phyloP scores from a whole-genome alignment of 352 stramenopile genomes.

The Pythium monospermum region DNA sequence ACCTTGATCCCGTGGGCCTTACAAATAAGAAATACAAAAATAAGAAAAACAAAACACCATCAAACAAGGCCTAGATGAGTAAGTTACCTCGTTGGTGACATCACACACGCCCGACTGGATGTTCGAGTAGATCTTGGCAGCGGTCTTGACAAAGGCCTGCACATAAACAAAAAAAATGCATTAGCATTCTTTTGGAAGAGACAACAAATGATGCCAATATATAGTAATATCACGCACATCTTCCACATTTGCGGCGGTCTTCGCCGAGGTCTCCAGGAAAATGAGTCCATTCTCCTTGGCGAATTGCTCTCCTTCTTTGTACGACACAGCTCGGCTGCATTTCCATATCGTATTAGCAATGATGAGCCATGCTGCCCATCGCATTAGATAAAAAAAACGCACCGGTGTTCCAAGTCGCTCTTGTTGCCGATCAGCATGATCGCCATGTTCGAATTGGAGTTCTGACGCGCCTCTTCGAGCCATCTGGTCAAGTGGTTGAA shows the following conservation, averaged over 20 bases:
- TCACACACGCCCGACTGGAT: conserved; percentile 94
- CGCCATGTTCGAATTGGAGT: conserved; percentile 98
- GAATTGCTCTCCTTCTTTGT: conserved; percentile 98
- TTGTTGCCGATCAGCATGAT: conserved; percentile 99
- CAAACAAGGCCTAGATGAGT: not conserved
- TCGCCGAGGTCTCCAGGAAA: conserved; percentile 99
- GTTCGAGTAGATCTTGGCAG: conserved; percentile 95
- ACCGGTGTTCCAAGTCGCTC: conserved; percentile 94
- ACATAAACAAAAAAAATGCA: not conserved
- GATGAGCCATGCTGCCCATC: too few relatives aligned
- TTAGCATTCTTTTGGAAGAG: not conserved
- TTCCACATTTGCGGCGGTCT: conserved; percentile 99
- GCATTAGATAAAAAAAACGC: conserved; percentile 1
- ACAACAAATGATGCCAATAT: conserved; percentile 8
- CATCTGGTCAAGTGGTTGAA: conserved; percentile 99
- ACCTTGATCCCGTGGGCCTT: conserved; percentile 89
- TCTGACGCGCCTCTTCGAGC: conserved; percentile 98
- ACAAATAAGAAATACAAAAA: not conserved
- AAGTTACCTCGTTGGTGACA: conserved; percentile 89
- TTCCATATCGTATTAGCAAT: too few relatives aligned
- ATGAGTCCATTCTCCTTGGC: conserved; percentile 99
- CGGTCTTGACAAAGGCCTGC: conserved; percentile 94
- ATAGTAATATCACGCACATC: conserved; percentile 59
- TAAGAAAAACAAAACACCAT: not conserved
- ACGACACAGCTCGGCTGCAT: conserved; percentile 88